These are phyloP conservation scores for Dalechampia spathulata DNA, from an alignment of 441 rosid species.

Conservation along the genomic window DNA sequence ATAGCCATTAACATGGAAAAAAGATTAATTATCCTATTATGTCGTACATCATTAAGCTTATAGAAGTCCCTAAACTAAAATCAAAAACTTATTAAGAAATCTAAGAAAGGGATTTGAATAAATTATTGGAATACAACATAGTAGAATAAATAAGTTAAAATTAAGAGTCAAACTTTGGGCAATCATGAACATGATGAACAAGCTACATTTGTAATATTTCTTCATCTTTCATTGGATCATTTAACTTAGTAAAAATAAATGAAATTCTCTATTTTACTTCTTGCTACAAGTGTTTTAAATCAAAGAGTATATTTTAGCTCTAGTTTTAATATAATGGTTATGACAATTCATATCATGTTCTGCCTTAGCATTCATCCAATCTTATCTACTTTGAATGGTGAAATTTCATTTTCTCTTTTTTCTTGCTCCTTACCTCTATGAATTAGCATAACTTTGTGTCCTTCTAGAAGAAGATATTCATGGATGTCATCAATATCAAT, in stretches of 20 bases:
- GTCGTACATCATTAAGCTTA: no score
- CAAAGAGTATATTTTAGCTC: constrained; percentile 77
- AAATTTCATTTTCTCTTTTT: constrained; percentile 83
- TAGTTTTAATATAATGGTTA: constrained; percentile 88
- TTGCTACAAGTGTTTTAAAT: constrained; percentile 80
- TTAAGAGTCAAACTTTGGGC: constrained; percentile 92
- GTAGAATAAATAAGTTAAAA: no score
- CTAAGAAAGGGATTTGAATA: no score
- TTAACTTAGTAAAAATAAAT: constrained; percentile 72
- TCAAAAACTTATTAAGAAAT: no score
- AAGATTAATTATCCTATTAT: no score
- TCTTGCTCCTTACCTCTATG: constrained; percentile 97
- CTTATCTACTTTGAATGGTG: constrained; percentile 80
- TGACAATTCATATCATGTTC: constrained; percentile 95
- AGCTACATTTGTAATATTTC: constrained; percentile 53
- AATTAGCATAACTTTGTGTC: constrained; percentile 83
- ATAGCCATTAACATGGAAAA: no score
- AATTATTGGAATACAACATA: no score
- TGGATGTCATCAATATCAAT: constrained; percentile 89
- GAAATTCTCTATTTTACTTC: constrained; percentile 97
- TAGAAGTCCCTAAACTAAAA: no score
- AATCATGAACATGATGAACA: constrained; percentile 76
- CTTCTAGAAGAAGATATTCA: constrained; percentile 82
- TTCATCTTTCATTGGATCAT: constrained; percentile 79
- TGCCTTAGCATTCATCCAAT: constrained; percentile 90